A percentile compares a stretch with the other conserved stretches of the same genome.
phyloP scores from a whole-genome alignment of 2,329 filamentous ascomycete species.

The Xylaria arbuscula region DNA sequence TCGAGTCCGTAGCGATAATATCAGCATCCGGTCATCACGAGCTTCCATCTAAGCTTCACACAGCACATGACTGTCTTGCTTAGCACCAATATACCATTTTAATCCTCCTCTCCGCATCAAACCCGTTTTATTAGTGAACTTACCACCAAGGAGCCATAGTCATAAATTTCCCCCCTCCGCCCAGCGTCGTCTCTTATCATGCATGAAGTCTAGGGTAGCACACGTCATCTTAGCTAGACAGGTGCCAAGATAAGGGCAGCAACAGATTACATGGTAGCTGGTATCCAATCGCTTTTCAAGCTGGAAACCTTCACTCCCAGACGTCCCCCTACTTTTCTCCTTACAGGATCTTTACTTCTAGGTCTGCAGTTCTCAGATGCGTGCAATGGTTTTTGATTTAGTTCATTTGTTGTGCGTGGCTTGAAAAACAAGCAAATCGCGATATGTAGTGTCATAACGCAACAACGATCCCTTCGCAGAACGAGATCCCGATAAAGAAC shows the following conservation, averaged over 20 bases:
- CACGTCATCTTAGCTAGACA: not conserved
- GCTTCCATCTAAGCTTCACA: constrained; percentile 9
- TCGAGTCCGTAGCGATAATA: too few relatives aligned
- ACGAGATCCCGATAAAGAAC: not conserved
- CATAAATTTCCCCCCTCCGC: too few relatives aligned
- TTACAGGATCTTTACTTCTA: not conserved
- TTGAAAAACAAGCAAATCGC: not conserved
- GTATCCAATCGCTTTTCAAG: not conserved
- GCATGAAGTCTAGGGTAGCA: not conserved
- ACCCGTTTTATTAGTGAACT: too few relatives aligned
- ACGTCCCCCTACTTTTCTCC: not conserved
- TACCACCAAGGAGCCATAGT: too few relatives aligned
- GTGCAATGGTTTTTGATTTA: not conserved
- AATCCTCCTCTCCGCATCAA: not conserved
- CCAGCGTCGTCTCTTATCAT: not conserved
- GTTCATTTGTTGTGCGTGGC: not conserved
- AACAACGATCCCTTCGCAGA: not conserved
- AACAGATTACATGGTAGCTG: not conserved
- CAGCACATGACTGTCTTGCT: not conserved
- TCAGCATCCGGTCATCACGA: not conserved
- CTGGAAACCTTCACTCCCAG: constrained; percentile 3
- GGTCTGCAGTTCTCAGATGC: not conserved
- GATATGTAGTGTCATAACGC: not conserved
- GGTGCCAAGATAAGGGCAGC: constrained; percentile 4
- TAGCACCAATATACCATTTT: not conserved